A percentile compares a stretch with the other conserved stretches of the same genome.
Evolutionary conservation across 2,329 filamentous ascomycete genomes (phyloP).

Genomic region (Cadophora luteo-olivacea): DNA sequence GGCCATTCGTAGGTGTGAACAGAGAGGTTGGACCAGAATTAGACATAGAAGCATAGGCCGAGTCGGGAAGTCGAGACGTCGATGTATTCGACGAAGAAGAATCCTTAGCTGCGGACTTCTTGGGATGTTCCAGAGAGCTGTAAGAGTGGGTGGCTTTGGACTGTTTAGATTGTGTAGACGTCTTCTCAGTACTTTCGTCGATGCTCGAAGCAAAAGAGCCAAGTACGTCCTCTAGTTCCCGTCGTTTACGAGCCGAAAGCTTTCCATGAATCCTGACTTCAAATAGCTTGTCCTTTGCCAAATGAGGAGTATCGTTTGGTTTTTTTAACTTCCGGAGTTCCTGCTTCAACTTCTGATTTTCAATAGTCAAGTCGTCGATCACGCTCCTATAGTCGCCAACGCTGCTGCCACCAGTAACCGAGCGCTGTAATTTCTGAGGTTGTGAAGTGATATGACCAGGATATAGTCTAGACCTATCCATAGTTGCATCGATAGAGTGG

Average conservation of each 20-base stretch:
- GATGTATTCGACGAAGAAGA: slow-evolving; percentile 33
- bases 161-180: not conserved
- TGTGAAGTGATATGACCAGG: not conserved
- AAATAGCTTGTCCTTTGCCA: slow-evolving; percentile 80
- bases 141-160: slow-evolving; percentile 46
- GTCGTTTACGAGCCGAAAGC: slow-evolving; percentile 73
- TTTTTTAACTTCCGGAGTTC: slow-evolving; percentile 72
- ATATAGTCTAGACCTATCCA: slow-evolving; percentile 8
- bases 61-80: slow-evolving; percentile 54
- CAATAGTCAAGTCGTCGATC: slow-evolving; percentile 85
- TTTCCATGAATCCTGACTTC: slow-evolving; percentile 78
- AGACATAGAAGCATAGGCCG: slow-evolving; percentile 71
- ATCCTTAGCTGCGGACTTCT: slow-evolving; percentile 23
- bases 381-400: slow-evolving; percentile 81
- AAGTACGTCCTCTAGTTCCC: slow-evolving; percentile 76
- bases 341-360: slow-evolving; percentile 80
- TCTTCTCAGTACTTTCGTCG: slow-evolving; percentile 51
- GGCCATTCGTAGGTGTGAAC: slow-evolving; percentile 18
- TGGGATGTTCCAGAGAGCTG: slow-evolving; percentile 48
- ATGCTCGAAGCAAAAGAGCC: slow-evolving; percentile 73
- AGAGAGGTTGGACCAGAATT: slow-evolving; percentile 48
- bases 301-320: slow-evolving; percentile 67
- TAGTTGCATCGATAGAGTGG: slow-evolving; percentile 25
- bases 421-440: not conserved
- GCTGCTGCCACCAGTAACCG: slow-evolving; percentile 33